Percentiles rank a stretch among this genome's conserved stretches.
Evolutionary conservation across 1,139 yeast species (phyloP).

Genomic region (Spencermartinsiella ligniputridi): DNA sequence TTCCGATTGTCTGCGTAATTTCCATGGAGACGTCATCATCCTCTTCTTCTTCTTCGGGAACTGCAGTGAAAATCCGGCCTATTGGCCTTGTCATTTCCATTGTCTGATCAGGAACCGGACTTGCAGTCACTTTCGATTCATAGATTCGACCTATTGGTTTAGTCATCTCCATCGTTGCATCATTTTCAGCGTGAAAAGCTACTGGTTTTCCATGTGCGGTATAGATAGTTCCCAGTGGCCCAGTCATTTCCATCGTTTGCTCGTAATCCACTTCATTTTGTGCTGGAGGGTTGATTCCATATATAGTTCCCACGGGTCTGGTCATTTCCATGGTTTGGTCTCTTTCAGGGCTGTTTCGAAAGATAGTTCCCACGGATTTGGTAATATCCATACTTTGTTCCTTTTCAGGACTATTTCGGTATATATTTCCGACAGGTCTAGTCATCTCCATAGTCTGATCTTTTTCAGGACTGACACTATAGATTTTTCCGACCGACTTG

Average conservation of each 20-base stretch:
- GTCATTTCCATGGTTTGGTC: slow-evolving; percentile 9
- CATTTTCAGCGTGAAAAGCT: background rate
- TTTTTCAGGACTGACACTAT: background rate
- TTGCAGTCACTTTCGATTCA: background rate
- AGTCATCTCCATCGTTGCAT: slow-evolving; percentile 11
- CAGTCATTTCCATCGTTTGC: slow-evolving; percentile 4
- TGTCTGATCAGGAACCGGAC: slow-evolving; percentile 9
- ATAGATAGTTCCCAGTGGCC: background rate
- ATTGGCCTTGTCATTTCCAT: slow-evolving; percentile 23
- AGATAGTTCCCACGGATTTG: background rate
- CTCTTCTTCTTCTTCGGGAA: background rate
- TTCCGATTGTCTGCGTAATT: slow-evolving; percentile 4
- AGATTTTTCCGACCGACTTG: background rate
- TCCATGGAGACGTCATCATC: slow-evolving; percentile 4
- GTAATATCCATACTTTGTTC: background rate
- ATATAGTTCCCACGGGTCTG: slow-evolving; percentile 5
- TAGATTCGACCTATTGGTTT: slow-evolving; percentile 1
- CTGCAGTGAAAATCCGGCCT: background rate
- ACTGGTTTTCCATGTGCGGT: background rate
- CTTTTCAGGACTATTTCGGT: background rate
- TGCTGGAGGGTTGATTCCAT: background rate
- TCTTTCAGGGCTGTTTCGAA: background rate
- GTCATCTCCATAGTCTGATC: slow-evolving; percentile 1
- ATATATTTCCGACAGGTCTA: background rate
- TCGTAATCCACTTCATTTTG: background rate